Conservation (phyloP, 768 basidiomycete species). For the Macrolepiota albuminosa region DNA sequence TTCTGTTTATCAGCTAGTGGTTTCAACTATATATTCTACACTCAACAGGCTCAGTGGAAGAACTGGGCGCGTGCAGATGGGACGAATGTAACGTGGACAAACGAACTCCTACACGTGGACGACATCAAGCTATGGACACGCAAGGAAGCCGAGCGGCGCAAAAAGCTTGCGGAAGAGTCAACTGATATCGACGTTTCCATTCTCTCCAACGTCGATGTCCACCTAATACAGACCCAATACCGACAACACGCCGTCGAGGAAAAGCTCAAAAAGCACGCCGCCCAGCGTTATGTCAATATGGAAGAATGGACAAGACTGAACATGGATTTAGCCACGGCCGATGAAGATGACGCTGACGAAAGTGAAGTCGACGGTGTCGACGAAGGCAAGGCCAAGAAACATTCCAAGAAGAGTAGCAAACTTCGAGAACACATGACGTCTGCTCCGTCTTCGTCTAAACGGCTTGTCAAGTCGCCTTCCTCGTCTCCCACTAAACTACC, state of each 20-base stretch:
- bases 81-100: slow-evolving; percentile 52
- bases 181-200: slow-evolving; percentile 40
- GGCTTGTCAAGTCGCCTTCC: no score
- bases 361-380: neutral
- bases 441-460: neutral
- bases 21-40: neutral
- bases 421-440: neutral
- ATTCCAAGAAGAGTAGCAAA: neutral
- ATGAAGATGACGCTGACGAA: neutral
- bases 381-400: neutral
- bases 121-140: slow-evolving; percentile 27
- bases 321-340: neutral
- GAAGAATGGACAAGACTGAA: neutral
- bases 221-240: slow-evolving; percentile 39
- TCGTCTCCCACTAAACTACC: neutral
- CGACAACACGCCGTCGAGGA: slow-evolving; percentile 42
- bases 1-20: neutral
- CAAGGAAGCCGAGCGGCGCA: slow-evolving; percentile 26
- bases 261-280: slow-evolving; percentile 25
- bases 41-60: slow-evolving; percentile 44
- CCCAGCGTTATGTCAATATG: neutral
- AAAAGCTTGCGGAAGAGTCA: slow-evolving; percentile 21
- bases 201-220: slow-evolving; percentile 34
- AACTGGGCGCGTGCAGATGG: slow-evolving; percentile 47
- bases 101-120: slow-evolving; percentile 14